These are phyloP conservation scores for Blastocystis sp. DNA, from an alignment of 352 stramenopile genomes.

Conservation along the genomic window DNA sequence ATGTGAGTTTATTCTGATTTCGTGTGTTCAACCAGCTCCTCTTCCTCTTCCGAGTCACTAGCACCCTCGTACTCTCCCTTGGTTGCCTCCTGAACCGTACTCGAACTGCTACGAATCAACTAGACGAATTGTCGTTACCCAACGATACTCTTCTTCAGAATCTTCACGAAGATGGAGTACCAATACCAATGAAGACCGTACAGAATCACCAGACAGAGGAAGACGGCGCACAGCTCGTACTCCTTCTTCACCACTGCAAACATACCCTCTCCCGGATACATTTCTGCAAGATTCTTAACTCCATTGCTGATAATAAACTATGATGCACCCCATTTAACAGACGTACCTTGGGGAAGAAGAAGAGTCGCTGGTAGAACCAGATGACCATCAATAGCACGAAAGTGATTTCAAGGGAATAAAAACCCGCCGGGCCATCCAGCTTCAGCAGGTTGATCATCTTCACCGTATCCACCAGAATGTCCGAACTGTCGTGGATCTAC, in stretches of 20 bases:
- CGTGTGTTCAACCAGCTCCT: neutral
- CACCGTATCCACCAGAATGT: conserved; percentile 35
- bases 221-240: neutral
- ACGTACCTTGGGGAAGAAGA: neutral
- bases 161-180: conserved; percentile 6
- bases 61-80: conserved; percentile 40
- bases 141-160: too few species aligned
- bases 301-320: too few species aligned
- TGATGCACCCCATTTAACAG: neutral
- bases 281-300: neutral
- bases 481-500: conserved; percentile 12
- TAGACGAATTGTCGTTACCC: too few species aligned
- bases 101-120: too few species aligned
- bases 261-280: neutral
- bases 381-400: neutral
- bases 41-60: neutral
- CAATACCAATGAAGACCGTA: conserved; percentile 39
- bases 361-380: conserved; percentile 33
- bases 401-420: neutral
- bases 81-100: neutral
- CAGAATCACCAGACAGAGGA: neutral
- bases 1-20: too few species aligned
- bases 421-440: neutral
- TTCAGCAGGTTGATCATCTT: conserved; percentile 42
- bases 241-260: neutral